Evolutionary conservation across 1,284 basidiomycete species (phyloP).

Genomic region (Binderoboletus segoi): DNA sequence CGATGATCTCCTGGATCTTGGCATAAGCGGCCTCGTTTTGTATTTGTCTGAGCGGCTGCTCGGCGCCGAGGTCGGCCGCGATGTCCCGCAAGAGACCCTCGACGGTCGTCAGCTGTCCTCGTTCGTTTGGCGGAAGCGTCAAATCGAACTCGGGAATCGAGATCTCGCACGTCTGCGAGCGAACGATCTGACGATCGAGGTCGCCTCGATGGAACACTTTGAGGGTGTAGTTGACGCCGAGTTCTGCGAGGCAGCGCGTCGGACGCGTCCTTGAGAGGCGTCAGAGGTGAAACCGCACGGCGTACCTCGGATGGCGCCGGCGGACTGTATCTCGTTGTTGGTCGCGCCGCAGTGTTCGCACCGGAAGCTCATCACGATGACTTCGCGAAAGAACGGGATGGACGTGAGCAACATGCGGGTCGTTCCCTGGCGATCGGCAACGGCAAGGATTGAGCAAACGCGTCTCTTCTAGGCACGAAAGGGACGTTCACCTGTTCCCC

Average conservation of each 20-base stretch:
- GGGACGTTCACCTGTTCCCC: slow-evolving; percentile 67
- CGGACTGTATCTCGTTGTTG: slow-evolving; percentile 96
- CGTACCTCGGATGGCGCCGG: slow-evolving; percentile 85
- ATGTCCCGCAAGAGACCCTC: slow-evolving; percentile 92
- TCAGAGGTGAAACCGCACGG: slow-evolving; percentile 3
- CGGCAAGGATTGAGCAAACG: slow-evolving; percentile 24
- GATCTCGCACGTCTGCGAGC: slow-evolving; percentile 84
- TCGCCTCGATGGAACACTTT: slow-evolving; percentile 78
- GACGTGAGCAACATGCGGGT: slow-evolving; percentile 92
- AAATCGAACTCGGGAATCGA: slow-evolving; percentile 88
- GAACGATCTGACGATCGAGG: slow-evolving; percentile 92
- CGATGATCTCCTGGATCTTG: slow-evolving; percentile 81
- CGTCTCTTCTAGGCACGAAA: slow-evolving; percentile 12
- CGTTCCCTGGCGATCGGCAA: slow-evolving; percentile 59
- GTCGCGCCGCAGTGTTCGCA: slow-evolving; percentile 91
- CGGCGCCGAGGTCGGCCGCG: slow-evolving; percentile 77
- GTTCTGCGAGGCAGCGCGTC: slow-evolving; percentile 44
- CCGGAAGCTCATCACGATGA: slow-evolving; percentile 95
- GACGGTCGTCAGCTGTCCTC: slow-evolving; percentile 94
- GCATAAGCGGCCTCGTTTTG: slow-evolving; percentile 77
- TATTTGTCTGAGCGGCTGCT: slow-evolving; percentile 87
- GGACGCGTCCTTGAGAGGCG: neutral
- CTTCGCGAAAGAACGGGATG: slow-evolving; percentile 96
- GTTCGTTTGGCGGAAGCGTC: slow-evolving; percentile 80
- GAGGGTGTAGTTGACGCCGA: slow-evolving; percentile 78